These are phyloP conservation scores for Fusarium subtropicale DNA, from an alignment of 2,329 filamentous ascomycete genomes.

Conservation along the genomic window DNA sequence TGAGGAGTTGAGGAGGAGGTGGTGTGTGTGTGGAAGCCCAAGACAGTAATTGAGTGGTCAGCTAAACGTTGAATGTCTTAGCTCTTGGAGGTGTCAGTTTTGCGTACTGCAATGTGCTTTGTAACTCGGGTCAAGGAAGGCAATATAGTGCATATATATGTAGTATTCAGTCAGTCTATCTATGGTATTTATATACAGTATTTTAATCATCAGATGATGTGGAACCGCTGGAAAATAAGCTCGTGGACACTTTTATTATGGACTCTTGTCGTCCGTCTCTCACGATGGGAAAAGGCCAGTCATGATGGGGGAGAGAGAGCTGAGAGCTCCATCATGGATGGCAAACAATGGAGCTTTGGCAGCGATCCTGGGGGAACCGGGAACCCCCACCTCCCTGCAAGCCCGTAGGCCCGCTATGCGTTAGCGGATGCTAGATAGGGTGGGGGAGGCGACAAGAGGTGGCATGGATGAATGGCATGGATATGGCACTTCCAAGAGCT, in stretches of 20 bases:
- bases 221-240: constrained; percentile 24
- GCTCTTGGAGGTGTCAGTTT: constrained; percentile 6
- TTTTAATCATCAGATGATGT: constrained; percentile 20
- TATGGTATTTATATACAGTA: not conserved
- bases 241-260: constrained; percentile 33
- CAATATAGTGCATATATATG: not conserved
- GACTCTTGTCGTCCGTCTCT: constrained; percentile 8
- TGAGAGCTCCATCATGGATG: constrained; percentile 41
- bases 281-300: constrained; percentile 17
- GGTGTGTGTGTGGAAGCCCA: constrained; percentile 7
- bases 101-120: constrained; percentile 6
- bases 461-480: not conserved
- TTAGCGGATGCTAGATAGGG: constrained; percentile 9
- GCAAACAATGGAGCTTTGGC: constrained; percentile 28
- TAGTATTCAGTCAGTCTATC: not conserved
- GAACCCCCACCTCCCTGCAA: constrained; percentile 35
- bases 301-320: constrained; percentile 34
- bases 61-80: constrained; percentile 15
- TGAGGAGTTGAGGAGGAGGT: constrained; percentile 10
- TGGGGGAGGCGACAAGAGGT: constrained; percentile 29
- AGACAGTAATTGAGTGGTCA: constrained; percentile 1
- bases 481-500: constrained; percentile 12
- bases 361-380: constrained; percentile 25
- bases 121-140: constrained; percentile 7
- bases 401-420: constrained; percentile 33